A percentile compares a stretch with the other conserved stretches of the same genome.
Conservation (phyloP, 352 stramenopile genomes). For the Globisporangium megalacanthum region DNA sequence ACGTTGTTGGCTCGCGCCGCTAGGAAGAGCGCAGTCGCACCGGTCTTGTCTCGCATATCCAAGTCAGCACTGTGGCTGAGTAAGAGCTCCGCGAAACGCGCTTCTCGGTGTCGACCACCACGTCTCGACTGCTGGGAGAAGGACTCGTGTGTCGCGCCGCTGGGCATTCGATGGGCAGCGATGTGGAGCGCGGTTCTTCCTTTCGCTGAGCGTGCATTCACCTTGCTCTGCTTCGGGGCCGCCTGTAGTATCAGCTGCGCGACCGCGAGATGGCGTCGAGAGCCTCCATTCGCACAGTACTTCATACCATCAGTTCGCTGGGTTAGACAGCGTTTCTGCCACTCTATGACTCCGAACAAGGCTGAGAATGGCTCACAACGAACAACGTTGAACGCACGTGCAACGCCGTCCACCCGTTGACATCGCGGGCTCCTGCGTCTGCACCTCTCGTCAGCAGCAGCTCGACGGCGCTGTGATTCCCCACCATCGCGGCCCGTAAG, state of each 20-base stretch:
- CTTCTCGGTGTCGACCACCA: slow-evolving; percentile 1
- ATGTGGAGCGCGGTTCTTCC: slow-evolving; percentile 52
- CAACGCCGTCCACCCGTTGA: slow-evolving; percentile 52
- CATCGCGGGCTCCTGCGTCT: slow-evolving; percentile 33
- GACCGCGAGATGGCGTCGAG: slow-evolving; percentile 26
- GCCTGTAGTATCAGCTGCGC: slow-evolving; percentile 28
- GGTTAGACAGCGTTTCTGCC: not conserved
- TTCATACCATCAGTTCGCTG: slow-evolving; percentile 4
- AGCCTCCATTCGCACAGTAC: slow-evolving; percentile 42
- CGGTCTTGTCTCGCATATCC: slow-evolving; percentile 29
- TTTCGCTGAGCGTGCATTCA: slow-evolving; percentile 44
- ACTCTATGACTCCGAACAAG: not conserved
- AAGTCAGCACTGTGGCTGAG: slow-evolving; percentile 24
- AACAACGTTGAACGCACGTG: slow-evolving; percentile 30
- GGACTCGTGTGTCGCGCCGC: not conserved
- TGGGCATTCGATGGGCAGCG: not conserved
- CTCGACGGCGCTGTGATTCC: slow-evolving; percentile 27
- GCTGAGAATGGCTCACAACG: not conserved
- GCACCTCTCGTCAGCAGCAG: slow-evolving; percentile 35
- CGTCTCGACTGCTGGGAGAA: not conserved
- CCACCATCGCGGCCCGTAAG: slow-evolving; percentile 46
- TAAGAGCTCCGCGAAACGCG: slow-evolving; percentile 24
- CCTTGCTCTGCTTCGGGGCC: slow-evolving; percentile 8
- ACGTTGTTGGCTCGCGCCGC: slow-evolving; percentile 26
- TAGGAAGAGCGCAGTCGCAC: slow-evolving; percentile 36